A percentile compares a stretch with the other conserved stretches of the same genome.
phyloP scores from a whole-genome alignment of 345 rosid species.

The Geranium brycei region DNA sequence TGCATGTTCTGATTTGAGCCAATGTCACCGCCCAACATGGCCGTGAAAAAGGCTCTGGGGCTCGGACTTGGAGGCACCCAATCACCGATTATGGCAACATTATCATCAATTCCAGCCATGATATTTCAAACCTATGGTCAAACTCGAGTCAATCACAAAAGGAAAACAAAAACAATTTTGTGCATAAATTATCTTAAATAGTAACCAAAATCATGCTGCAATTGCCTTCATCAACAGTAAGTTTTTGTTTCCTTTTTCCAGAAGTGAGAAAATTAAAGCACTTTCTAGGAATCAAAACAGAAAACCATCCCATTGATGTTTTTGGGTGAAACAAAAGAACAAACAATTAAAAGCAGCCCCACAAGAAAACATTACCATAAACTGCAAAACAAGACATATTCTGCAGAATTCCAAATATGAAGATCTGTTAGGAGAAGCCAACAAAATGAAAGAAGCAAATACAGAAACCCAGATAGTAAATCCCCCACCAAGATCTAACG shows the following conservation, averaged over 20 bases:
- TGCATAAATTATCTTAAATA: conserved; percentile 7
- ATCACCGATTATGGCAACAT: conserved; percentile 62
- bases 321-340: conserved; percentile 1
- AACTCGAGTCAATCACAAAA: conserved; percentile 12
- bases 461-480: conserved; percentile 7
- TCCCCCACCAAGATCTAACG: conserved; percentile 22
- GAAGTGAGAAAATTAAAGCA: conserved; percentile 4
- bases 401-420: conserved; percentile 14
- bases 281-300: conserved; percentile 4
- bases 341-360: conserved; percentile 1
- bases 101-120: conserved; percentile 67
- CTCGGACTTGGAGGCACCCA: conserved; percentile 72
- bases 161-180: conserved; percentile 3
- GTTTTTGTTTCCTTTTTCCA: conserved; percentile 4
- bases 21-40: conserved; percentile 35
- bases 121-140: conserved; percentile 11
- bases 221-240: background rate
- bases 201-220: too few relatives aligned
- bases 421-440: conserved; percentile 9
- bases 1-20: conserved; percentile 30
- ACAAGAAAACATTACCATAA: conserved; percentile 2
- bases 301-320: background rate
- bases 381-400: conserved; percentile 7
- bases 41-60: conserved; percentile 43
- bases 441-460: conserved; percentile 9